Evolutionary conservation across 441 rosid species (phyloP), one percentile per base, ranked within the genome.

Genomic region (Omphalea diandra): DNA sequence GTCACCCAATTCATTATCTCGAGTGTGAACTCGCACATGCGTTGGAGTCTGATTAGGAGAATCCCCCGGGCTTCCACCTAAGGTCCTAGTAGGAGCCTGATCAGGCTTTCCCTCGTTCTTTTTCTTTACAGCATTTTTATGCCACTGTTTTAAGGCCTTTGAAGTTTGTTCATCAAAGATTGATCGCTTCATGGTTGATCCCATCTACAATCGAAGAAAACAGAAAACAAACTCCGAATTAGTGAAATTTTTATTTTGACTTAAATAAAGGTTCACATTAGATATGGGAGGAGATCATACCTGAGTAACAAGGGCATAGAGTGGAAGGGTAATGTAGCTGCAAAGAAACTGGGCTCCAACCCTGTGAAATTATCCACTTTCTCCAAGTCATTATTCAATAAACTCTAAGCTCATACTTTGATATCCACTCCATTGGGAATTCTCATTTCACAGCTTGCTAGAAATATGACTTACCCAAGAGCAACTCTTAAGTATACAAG

Each of bases 251-350:
- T 49, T 49, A 27, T 20, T 55, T 55, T 14, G 35, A 55, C 20
- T n/a, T 49, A 20, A 18, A n/a, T 49, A 26, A 49, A 50, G 17
- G 46, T 41, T 41, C n/a, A n/a, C n/a, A 3, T 12, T 22, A 24
- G 17, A 60, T 9, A 22, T 18, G 18, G 6, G 38, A 49, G 18
- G 36, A 24, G 53, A 12, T 47, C 11, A 15, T 69, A 85, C 99
- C 97, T 93, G 99, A 70, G 99, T 91, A 35, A 96, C 99, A 58
- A 96, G 97, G 50, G 99, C 98, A 67, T 96, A 96, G 43, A 96
- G 90, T 53, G 98, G 99, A 59, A 96, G 97, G 47, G 98, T 96
- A 76, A 83, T 89, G 85, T 93, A 96, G 74, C 96, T 93, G 81
- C 97, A 91, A 15, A 93, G 77, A 73, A 96, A 72, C 43, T 96